Evolutionary conservation across 2,329 filamentous ascomycete genomes (phyloP), one percentile per base, ranked within the genome.

Genomic region (Fusarium sp.): DNA sequence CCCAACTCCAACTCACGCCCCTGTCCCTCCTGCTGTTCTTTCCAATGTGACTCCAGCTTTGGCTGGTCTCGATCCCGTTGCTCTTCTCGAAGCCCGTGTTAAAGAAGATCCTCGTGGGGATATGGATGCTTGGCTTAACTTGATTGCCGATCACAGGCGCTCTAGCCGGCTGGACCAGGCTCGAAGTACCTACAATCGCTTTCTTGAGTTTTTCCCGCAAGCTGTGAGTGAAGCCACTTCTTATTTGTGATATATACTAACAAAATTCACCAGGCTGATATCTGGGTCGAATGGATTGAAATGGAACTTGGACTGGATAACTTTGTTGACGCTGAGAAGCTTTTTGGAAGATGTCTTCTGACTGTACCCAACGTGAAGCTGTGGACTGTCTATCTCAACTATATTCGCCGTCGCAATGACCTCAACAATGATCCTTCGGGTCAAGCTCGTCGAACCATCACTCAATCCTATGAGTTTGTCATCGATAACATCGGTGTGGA

Each of bases 381-480:
- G 21, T 99, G 94, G 93, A 93, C 92, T 9, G 88, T 94, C 31
- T 99, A 99, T 78, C 89, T 99, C 66, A 94, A 98, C 80, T 98
- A 98, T 78, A 93, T 98, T 67, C 93, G 96, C 54, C 92, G 96
- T 47, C 89, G 93, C 69, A 96, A 98, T 79, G 95, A 97, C 70
- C 84, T 98, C 62, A 83, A 77, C 55, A 93, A 92, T 74, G 96
- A 98, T 77, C 84, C 91, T 2, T 88, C 87, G 37, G 93, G 93
- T 21, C 85, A 90, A 69, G 92, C 93, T 47, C 92, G 96, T 64
- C 87, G 89, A 69, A 92, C 91, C 10, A 91, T 99, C 57, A 91
- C 90, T 21, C 91, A 93, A 68, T 93, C 94, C 5, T 99, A 98
- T 80, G 94, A 98, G 68, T 94, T 97, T 76, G 94, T 97, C 9